Base-by-base conservation (phyloP, 164 flowering plant genomes). In the Saururus chinensis region DNA sequence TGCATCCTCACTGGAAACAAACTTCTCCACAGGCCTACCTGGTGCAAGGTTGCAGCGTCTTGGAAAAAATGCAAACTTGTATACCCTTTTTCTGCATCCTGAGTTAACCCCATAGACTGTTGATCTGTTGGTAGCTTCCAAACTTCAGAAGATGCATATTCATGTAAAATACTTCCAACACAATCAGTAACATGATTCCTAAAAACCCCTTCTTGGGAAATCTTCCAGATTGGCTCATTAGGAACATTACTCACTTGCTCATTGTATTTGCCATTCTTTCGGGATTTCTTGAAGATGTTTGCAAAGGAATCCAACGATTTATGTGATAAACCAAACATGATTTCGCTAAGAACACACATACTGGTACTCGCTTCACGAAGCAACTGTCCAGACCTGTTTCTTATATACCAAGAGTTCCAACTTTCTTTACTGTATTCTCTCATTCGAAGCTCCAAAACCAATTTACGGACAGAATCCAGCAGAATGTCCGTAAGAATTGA, bases 341-440 rank as follows among this genome's bases (percentile, higher is more conserved):
- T 78, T 75, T 93, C 97, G 76, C 87, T 93, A 19, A 90, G 74
- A 68, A 93, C 78, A 74, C 91, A 88, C 14, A 61, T 86, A 51
- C 97, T 89, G 57, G 93, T 91, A 68, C 93, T 80, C 53, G 96
- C 96, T 70, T 87, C 87, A 25, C 89, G 88, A 67, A 93, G 60
- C 58, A 91, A 71, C 63, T 83, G 86, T 23, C 97, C 99, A 24
- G 86, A 90, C 24, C 81, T 87, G 66, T 76, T 80, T 72, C 82
- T 80, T 51, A 59, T 35, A 64, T 88, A 88, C 97, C 97, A 93
- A 60, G 87, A 73, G 48, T 81, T 81, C 97, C 96, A 93, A 67
- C 83, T 79, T 71, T 89, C 89, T 53, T 76, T 71, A 61, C 60
- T 77, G 74, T 73, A 77, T 51, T 82, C 83, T 73, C 66, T 89